Percentiles rank a stretch among this genome's conserved stretches.
Evolutionary conservation across 148 eudicot genomes (phyloP).

Genomic region (Nepenthes mirabilis): DNA sequence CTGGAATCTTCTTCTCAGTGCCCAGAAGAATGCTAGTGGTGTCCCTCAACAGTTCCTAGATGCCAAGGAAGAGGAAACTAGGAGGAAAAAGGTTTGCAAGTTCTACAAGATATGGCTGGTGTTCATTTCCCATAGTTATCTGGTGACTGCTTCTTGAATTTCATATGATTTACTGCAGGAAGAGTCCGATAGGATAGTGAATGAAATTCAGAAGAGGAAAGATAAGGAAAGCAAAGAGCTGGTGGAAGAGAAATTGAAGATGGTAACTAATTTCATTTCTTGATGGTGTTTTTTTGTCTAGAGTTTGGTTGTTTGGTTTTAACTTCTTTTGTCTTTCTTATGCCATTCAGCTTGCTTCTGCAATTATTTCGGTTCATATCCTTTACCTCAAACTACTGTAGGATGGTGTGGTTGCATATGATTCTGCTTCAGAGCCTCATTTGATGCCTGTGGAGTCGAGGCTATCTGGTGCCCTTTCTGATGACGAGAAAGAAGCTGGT

Average conservation of each 20-base stretch:
- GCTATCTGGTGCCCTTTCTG: conserved; percentile 26
- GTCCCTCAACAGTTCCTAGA: conserved; percentile 96
- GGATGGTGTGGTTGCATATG: conserved; percentile 48
- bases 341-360: conserved; percentile 96
- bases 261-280: conserved; percentile 56
- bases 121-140: not conserved
- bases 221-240: conserved; percentile 56
- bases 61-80: conserved; percentile 95
- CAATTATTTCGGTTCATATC: conserved; percentile 99
- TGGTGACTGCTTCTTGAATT: not conserved
- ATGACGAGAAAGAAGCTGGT: conserved; percentile 37
- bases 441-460: conserved; percentile 21
- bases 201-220: conserved; percentile 69
- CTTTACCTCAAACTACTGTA: conserved; percentile 99
- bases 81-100: conserved; percentile 57
- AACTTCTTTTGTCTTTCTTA: conserved; percentile 58
- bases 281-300: conserved; percentile 29
- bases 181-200: conserved; percentile 60
- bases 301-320: conserved; percentile 28
- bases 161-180: conserved; percentile 29
- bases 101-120: not conserved
- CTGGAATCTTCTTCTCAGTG: conserved; percentile 89
- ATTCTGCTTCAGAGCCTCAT: conserved; percentile 28
- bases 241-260: conserved; percentile 44
- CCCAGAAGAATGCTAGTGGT: conserved; percentile 87